Conservation (phyloP, 805 yeast genomes). For the Lachancea cidri region DNA sequence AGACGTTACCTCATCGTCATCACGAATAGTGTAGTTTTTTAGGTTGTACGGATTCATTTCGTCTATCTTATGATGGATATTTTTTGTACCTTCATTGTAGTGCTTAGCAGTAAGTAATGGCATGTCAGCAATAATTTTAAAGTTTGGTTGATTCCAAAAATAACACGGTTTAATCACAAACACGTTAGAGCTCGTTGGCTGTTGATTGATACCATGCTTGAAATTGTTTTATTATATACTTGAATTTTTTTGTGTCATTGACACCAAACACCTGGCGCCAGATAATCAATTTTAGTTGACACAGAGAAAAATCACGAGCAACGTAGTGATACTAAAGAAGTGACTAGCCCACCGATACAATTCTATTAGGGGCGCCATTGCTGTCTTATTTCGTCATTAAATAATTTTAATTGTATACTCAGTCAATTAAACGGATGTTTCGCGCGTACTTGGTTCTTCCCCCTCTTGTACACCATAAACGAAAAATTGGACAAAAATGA, state of each 20-base stretch:
- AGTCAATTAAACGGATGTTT: neutral
- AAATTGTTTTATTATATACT: neutral
- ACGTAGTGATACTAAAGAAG: neutral
- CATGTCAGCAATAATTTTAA: slow-evolving; percentile 1
- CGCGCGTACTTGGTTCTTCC: neutral
- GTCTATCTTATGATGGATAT: neutral
- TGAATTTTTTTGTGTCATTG: neutral
- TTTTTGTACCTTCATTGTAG: slow-evolving; percentile 1
- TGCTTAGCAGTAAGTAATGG: slow-evolving; percentile 5
- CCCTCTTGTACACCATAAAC: slow-evolving; percentile 41
- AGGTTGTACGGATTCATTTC: slow-evolving; percentile 3
- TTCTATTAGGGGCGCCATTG: neutral
- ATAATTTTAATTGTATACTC: too few species aligned
- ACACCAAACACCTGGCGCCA: neutral
- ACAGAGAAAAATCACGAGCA: neutral
- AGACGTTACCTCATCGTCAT: slow-evolving; percentile 16
- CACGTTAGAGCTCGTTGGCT: too few species aligned
- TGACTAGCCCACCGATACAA: neutral
- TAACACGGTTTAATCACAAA: neutral
- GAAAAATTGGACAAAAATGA: slow-evolving; percentile 83
- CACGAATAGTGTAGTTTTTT: slow-evolving; percentile 10
- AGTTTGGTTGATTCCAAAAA: neutral
- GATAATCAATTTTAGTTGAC: neutral
- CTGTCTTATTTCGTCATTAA: neutral
- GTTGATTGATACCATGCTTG: too few species aligned